Conservation (phyloP, 2,329 filamentous ascomycete genomes). For the Ilyonectria sp. region DNA sequence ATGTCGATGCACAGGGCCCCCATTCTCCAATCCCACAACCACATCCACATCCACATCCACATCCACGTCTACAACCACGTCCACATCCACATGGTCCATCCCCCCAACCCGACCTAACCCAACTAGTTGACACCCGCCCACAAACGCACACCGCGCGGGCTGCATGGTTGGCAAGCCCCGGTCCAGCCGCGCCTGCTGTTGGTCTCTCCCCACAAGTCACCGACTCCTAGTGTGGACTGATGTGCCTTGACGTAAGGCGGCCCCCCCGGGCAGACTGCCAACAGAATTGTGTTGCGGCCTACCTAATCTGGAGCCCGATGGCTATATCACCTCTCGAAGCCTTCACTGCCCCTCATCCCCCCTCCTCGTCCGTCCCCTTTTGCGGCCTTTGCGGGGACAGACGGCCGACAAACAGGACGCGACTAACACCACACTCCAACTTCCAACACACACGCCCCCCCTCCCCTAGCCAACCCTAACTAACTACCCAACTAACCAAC, state of each 20-base stretch:
- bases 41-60: constrained; percentile 29
- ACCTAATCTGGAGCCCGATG: constrained; percentile 45
- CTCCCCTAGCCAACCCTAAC: constrained; percentile 43
- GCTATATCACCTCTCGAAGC: constrained; percentile 44
- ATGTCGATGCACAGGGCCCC: constrained; percentile 42
- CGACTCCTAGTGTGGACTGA: constrained; percentile 44
- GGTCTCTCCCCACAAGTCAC: constrained; percentile 37
- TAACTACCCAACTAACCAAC: constrained; percentile 44
- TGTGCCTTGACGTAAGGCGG: constrained; percentile 50
- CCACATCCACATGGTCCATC: constrained; percentile 29
- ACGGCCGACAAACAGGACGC: constrained; percentile 41
- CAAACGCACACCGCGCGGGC: constrained; percentile 38
- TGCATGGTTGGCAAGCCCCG: constrained; percentile 34
- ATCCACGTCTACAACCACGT: constrained; percentile 28
- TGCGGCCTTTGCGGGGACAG: constrained; percentile 46
- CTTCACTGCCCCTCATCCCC: constrained; percentile 39
- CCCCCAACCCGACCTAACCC: constrained; percentile 38
- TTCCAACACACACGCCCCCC: constrained; percentile 45
- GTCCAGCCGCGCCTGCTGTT: constrained; percentile 41
- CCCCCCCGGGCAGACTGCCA: constrained; percentile 35
- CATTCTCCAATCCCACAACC: constrained; percentile 43
- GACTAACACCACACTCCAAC: constrained; percentile 44
- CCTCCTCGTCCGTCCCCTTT: constrained; percentile 33
- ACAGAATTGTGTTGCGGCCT: constrained; percentile 44
- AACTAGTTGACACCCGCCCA: constrained; percentile 32